Conservation (phyloP, 2,329 filamentous ascomycete species). For the Leptographium wingfieldii region DNA sequence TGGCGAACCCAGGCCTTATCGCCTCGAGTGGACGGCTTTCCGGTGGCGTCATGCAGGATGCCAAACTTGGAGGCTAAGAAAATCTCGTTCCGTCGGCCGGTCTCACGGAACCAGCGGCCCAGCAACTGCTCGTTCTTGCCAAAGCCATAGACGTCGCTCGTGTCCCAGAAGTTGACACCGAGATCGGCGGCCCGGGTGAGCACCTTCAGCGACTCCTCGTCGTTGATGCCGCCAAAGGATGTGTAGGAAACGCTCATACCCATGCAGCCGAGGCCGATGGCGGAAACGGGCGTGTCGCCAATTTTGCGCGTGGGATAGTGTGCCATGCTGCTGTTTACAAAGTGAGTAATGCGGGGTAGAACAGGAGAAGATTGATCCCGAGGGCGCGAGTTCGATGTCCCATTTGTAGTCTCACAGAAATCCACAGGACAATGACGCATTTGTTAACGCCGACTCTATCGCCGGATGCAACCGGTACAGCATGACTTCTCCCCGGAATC, state of each 20-base stretch:
- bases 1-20: slow-evolving; percentile 19
- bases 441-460: too few relatives aligned
- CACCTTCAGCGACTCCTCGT: slow-evolving; percentile 28
- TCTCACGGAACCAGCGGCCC: slow-evolving; percentile 30
- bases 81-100: slow-evolving; percentile 25
- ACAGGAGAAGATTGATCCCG: too few relatives aligned
- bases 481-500: too few relatives aligned
- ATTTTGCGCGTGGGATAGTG: slow-evolving; percentile 23
- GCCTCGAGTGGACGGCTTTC: slow-evolving; percentile 18
- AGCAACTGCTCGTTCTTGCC: slow-evolving; percentile 27
- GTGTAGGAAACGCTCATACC: slow-evolving; percentile 23
- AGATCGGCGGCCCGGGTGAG: slow-evolving; percentile 28
- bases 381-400: too few relatives aligned
- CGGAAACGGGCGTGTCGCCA: slow-evolving; percentile 26
- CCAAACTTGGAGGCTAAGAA: slow-evolving; percentile 27
- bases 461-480: too few relatives aligned
- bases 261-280: slow-evolving; percentile 35
- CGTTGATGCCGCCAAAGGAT: slow-evolving; percentile 18
- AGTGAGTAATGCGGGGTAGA: not conserved
- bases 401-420: too few relatives aligned
- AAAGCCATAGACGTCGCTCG: slow-evolving; percentile 16
- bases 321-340: not conserved
- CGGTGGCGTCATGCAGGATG: slow-evolving; percentile 12
- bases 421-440: too few relatives aligned
- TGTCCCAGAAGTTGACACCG: slow-evolving; percentile 36